phyloP scores from a whole-genome alignment of 1,284 basidiomycete genomes.

The Fistulina hepatica region DNA sequence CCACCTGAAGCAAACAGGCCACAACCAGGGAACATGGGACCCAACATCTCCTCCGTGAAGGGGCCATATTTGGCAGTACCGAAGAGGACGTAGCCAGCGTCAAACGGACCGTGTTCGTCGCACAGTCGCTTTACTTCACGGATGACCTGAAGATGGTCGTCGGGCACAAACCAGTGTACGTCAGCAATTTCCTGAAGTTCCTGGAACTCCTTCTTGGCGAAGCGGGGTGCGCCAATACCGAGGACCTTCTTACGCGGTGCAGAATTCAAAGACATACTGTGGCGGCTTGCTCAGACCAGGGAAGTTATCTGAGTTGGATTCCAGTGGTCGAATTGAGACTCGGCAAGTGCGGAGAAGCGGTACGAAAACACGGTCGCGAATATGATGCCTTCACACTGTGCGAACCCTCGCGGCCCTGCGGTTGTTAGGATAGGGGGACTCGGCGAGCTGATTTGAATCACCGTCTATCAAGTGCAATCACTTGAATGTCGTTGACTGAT shows the following conservation, averaged over 20 bases:
- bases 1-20: constrained; percentile 7
- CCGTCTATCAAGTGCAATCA: no score
- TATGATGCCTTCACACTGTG: no score
- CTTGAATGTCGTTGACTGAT: no score
- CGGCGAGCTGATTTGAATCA: no score
- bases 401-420: no score
- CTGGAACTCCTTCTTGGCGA: not conserved
- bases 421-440: no score
- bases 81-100: not conserved
- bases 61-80: not conserved
- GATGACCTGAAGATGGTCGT: not conserved
- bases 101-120: not conserved
- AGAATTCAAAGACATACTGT: not conserved
- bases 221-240: not conserved
- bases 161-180: constrained; percentile 1
- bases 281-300: no score
- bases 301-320: no score
- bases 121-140: not conserved
- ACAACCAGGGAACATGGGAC: not conserved
- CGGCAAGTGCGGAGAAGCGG: no score
- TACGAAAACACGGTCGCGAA: no score
- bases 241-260: constrained; percentile 1
- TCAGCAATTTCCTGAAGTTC: not conserved
- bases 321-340: no score
- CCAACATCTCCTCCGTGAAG: not conserved